Conservation (phyloP, 1,284 basidiomycete genomes). For the Termitomyces sp. region DNA sequence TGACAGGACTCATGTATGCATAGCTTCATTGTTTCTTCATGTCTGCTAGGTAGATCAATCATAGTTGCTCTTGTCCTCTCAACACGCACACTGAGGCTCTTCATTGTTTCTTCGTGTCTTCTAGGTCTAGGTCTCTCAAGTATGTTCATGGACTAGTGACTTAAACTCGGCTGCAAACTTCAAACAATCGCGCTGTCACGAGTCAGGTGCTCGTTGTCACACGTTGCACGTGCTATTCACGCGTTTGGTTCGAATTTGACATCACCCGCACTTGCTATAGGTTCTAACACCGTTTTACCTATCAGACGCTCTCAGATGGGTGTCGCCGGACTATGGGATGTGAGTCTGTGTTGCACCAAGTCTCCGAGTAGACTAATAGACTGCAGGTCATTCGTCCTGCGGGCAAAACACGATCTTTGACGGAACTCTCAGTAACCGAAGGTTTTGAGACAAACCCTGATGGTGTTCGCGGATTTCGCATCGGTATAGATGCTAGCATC, state of each 20-base stretch:
- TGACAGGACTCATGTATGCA: too few relatives aligned
- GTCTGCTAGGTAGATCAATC: too few relatives aligned
- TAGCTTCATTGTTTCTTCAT: too few relatives aligned
- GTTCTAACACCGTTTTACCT: neutral
- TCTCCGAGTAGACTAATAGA: neutral
- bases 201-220: neutral
- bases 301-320: constrained; percentile 26
- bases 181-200: neutral
- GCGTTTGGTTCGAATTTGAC: neutral
- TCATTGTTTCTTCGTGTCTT: too few relatives aligned
- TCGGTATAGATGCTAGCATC: constrained; percentile 78
- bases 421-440: constrained; percentile 62
- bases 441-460: constrained; percentile 62
- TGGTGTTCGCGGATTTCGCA: constrained; percentile 57
- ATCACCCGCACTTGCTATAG: too few relatives aligned
- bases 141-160: too few relatives aligned
- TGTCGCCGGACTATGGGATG: constrained; percentile 40
- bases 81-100: too few relatives aligned
- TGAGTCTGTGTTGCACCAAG: constrained; percentile 18
- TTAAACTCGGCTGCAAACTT: too few relatives aligned
- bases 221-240: neutral
- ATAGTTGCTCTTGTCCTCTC: too few relatives aligned
- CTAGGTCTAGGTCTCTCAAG: too few relatives aligned
- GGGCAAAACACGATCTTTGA: constrained; percentile 57
- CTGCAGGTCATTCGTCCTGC: constrained; percentile 59